Conservation (phyloP, 2,329 filamentous ascomycete species). For the Raffaelea albimanens region DNA sequence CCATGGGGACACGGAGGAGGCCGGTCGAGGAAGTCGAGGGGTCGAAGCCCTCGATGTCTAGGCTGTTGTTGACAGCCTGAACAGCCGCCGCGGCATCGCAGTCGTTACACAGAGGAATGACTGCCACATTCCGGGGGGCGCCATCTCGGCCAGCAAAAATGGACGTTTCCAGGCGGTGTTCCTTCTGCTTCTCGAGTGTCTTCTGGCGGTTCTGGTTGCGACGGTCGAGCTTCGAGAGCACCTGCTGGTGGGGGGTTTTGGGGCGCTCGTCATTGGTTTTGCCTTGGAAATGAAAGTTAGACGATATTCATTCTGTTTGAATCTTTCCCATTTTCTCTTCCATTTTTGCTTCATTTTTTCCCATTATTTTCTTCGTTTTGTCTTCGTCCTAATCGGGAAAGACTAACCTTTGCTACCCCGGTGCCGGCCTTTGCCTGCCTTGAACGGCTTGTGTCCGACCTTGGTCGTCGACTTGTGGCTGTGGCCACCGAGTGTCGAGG, state of each 20-base stretch:
- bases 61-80: constrained; percentile 60
- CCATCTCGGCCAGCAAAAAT: constrained; percentile 82
- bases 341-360: no score
- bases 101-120: constrained; percentile 74
- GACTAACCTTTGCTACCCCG: constrained; percentile 10
- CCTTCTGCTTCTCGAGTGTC: constrained; percentile 72
- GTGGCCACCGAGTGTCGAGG: constrained; percentile 46
- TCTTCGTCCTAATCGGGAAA: no score
- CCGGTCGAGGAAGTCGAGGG: constrained; percentile 37
- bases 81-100: constrained; percentile 60
- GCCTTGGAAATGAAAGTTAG: no score
- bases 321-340: no score
- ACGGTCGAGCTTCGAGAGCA: constrained; percentile 95
- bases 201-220: constrained; percentile 91
- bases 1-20: constrained; percentile 56
- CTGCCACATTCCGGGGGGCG: constrained; percentile 77
- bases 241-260: constrained; percentile 87
- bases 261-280: constrained; percentile 53
- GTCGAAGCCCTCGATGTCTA: constrained; percentile 61
- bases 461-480: constrained; percentile 93
- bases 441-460: constrained; percentile 79
- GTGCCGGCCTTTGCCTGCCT: constrained; percentile 68
- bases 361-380: no score
- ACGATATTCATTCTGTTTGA: constrained; percentile 60
- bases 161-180: constrained; percentile 67